Base-by-base conservation (phyloP, 1,284 basidiomycete genomes). In the Coniferiporia sulphurascens region DNA sequence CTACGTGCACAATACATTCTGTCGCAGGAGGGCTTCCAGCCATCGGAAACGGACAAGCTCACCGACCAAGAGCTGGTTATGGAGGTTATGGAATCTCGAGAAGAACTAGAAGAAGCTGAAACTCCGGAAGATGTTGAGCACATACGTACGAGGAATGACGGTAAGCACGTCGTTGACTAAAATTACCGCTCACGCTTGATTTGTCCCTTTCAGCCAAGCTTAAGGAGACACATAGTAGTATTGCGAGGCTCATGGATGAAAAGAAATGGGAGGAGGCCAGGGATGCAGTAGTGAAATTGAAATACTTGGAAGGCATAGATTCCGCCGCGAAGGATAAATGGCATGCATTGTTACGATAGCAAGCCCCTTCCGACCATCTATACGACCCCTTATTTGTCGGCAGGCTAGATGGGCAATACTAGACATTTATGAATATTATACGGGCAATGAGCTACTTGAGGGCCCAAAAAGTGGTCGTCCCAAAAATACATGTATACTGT, bases 11-110 rank as follows among this genome's bases (percentile, higher is more conserved):
- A 86, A 67, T 92, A 93, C 65, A 82, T 92, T 60, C 78, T 96
- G 12, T 73, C 78, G 32, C 76, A 77, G 55, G 81, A 91, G 64
- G 84, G 86, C 6, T 64, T 82, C 38, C 77, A 78, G 8, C 76
- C 86, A 34, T 76, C 76, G 2, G 94, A 96, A 72, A 77, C 76
- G n/a, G 94, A 97, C 65, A 81, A 85, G 55, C 70, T 90, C 32
- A 83, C 88, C 6, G 90, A 96, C 69, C 74, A 83, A 36, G 81
- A 77, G 51, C 81, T 97, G 52, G 79, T 97, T 61, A 79, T 80
- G 70, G 84, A 91, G 65, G 83, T 96, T 48, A 86, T 97, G 81
- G 87, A 93, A 65, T 80, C 79, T n/a, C 74, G 91, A 49, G 93
- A 96, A 72, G 78, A 79, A 46, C 79, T 98, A 27, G 92, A 94